These are phyloP conservation scores for Verbena officinalis DNA, from an alignment of 257 asterid genomes.

Conservation along the genomic window DNA sequence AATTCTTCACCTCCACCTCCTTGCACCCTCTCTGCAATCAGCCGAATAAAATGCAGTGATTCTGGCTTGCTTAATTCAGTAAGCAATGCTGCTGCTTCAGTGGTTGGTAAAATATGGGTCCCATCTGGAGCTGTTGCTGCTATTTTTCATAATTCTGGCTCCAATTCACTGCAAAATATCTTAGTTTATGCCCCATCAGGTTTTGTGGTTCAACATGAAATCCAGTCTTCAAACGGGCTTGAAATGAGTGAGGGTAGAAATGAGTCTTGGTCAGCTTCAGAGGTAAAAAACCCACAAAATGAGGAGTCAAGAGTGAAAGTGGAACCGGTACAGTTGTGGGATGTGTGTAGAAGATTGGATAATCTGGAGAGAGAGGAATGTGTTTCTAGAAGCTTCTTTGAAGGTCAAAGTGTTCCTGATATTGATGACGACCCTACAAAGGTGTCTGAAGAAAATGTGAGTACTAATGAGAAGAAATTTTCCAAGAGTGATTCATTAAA, in stretches of 20 bases:
- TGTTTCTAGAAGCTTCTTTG: conserved; percentile 18
- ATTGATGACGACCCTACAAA: conserved; percentile 14
- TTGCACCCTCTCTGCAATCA: conserved; percentile 32
- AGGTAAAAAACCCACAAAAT: conserved; percentile 21
- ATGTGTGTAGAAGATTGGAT: conserved; percentile 46
- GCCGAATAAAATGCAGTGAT: conserved; percentile 38
- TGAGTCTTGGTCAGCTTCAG: conserved; percentile 24
- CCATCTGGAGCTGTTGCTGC: conserved; percentile 50
- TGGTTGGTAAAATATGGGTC: conserved; percentile 36
- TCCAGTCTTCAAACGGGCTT: conserved; percentile 30
- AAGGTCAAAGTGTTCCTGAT: conserved; percentile 24
- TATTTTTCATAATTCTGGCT: conserved; percentile 36
- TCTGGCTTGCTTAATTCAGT: conserved; percentile 39
- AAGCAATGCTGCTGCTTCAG: conserved; percentile 37
- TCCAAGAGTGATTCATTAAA: conserved; percentile 16
- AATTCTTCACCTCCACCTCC: conserved; percentile 36
- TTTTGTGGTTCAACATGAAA: conserved; percentile 46
- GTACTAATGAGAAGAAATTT: conserved; percentile 18
- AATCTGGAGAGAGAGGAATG: conserved; percentile 37
- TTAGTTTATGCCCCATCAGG: conserved; percentile 46
- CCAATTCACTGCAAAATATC: conserved; percentile 35
- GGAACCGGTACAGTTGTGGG: conserved; percentile 49
- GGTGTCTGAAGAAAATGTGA: conserved; percentile 20
- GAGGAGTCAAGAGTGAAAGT: conserved; percentile 42
- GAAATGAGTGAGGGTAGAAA: conserved; percentile 31